Percentiles rank a stretch among this genome's conserved stretches.
phyloP scores from a whole-genome alignment of 441 rosid species.

The Jatropha multifida region DNA sequence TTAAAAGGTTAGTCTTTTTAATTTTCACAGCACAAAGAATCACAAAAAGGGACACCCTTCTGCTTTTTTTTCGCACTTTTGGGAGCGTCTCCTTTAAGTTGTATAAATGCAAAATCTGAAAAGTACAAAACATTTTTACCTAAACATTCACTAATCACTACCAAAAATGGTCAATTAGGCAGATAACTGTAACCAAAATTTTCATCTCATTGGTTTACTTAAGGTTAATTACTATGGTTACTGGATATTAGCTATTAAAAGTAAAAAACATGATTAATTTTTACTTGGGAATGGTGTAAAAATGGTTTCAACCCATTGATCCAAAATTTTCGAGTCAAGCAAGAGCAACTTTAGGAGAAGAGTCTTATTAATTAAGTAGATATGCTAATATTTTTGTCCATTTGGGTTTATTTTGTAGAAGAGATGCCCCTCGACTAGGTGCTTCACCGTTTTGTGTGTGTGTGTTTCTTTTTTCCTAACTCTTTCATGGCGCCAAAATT shows the following conservation, averaged over 20 bases:
- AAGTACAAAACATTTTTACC: conserved; percentile 23
- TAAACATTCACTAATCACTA: conserved; percentile 28
- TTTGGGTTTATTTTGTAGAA: conserved; percentile 2
- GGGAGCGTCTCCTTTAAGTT: conserved; percentile 35
- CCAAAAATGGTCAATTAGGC: neutral
- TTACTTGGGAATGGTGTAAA: conserved; percentile 41
- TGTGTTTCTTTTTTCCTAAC: neutral
- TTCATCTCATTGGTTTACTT: neutral
- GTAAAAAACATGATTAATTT: conserved; percentile 9
- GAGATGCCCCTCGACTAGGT: conserved; percentile 69
- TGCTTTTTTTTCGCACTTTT: conserved; percentile 34
- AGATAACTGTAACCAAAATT: neutral
- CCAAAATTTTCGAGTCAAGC: conserved; percentile 25
- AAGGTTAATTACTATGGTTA: neutral
- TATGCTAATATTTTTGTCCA: conserved; percentile 14
- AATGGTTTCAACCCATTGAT: conserved; percentile 15
- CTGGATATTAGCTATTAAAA: too few species aligned
- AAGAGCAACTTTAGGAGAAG: conserved; percentile 23
- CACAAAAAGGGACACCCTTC: conserved; percentile 32
- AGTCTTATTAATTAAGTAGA: neutral
- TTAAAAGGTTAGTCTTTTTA: conserved; percentile 30
- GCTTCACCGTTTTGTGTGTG: conserved; percentile 8
- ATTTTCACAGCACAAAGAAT: conserved; percentile 26
- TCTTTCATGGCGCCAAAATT: conserved; percentile 15
- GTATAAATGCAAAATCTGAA: conserved; percentile 5